These are phyloP conservation scores for Blechomonas ayalai DNA, from an alignment of 208 protist species.

Conservation along the genomic window DNA sequence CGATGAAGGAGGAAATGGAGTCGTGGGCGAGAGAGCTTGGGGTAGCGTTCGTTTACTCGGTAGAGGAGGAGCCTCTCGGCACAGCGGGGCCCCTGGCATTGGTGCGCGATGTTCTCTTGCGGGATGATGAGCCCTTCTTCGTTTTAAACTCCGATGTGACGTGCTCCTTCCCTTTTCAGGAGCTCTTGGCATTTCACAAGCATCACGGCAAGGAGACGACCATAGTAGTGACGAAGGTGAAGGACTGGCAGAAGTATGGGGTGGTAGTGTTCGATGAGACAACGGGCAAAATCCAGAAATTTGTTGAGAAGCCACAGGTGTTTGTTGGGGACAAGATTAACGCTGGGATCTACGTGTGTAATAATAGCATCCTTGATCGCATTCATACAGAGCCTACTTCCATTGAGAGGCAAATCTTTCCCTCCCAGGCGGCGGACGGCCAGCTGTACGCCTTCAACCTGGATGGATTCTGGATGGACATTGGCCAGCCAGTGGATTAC, in stretches of 20 bases:
- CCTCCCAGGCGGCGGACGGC: slow-evolving; percentile 87
- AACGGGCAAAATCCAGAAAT: slow-evolving; percentile 82
- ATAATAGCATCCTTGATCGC: slow-evolving; percentile 91
- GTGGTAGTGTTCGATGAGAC: slow-evolving; percentile 93
- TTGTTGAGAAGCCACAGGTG: slow-evolving; percentile 94
- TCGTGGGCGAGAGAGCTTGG: slow-evolving; percentile 82
- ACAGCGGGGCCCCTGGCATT: slow-evolving; percentile 96
- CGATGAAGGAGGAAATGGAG: slow-evolving; percentile 91
- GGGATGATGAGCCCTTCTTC: slow-evolving; percentile 94
- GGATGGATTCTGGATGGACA: slow-evolving; percentile 97
- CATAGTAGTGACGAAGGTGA: slow-evolving; percentile 94
- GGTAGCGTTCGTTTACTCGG: slow-evolving; percentile 93
- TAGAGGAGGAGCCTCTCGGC: slow-evolving; percentile 94
- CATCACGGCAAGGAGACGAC: slow-evolving; percentile 94
- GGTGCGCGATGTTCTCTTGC: slow-evolving; percentile 81
- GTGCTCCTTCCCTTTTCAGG: slow-evolving; percentile 92
- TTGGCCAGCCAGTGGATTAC: slow-evolving; percentile 95
- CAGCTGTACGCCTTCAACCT: slow-evolving; percentile 95
- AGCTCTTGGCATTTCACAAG: slow-evolving; percentile 94
- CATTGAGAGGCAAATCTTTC: slow-evolving; percentile 97
- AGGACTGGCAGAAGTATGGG: slow-evolving; percentile 97
- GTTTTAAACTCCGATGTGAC: slow-evolving; percentile 98
- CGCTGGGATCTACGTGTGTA: slow-evolving; percentile 97
- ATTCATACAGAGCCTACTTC: slow-evolving; percentile 90
- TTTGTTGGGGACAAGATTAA: slow-evolving; percentile 97